phyloP scores from a whole-genome alignment of 2,329 filamentous ascomycete species.

The Paraconiothyrium brasiliense region DNA sequence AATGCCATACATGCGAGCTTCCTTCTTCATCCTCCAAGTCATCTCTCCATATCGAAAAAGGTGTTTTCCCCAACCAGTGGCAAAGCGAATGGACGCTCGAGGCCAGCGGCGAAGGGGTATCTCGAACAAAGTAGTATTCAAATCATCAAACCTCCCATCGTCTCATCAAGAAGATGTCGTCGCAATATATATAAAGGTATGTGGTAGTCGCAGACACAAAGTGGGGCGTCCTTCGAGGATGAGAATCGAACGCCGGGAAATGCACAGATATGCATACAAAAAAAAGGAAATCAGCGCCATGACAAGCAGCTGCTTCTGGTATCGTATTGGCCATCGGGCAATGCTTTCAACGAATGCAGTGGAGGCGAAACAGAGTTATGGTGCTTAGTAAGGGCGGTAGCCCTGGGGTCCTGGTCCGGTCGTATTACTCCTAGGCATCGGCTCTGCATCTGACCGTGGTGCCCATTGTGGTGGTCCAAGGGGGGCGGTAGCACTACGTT shows the following conservation, averaged over 20 bases:
- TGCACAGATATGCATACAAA: conserved; percentile 19
- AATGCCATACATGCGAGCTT: neutral
- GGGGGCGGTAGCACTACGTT: conserved; percentile 48
- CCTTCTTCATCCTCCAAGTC: neutral
- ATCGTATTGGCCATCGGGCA: conserved; percentile 17
- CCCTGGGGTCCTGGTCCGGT: conserved; percentile 29
- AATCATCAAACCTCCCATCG: conserved; percentile 21
- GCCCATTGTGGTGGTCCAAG: conserved; percentile 41
- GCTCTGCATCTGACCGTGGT: conserved; percentile 19
- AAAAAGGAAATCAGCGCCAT: neutral
- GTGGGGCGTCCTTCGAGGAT: conserved; percentile 25
- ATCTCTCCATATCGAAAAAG: conserved; percentile 4
- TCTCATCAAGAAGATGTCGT: conserved; percentile 11
- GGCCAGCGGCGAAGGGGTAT: conserved; percentile 47
- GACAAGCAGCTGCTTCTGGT: conserved; percentile 19
- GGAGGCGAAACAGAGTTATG: neutral
- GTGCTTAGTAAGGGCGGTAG: conserved; percentile 29
- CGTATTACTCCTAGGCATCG: conserved; percentile 31
- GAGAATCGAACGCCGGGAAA: conserved; percentile 30
- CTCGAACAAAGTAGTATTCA: conserved; percentile 38
- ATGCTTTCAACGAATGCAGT: neutral
- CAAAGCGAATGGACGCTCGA: conserved; percentile 45
- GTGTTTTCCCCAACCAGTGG: conserved; percentile 13
- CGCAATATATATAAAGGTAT: conserved; percentile 18
- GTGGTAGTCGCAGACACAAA: conserved; percentile 6